Percentiles rank a stretch among this genome's conserved stretches.
Evolutionary conservation across 2,329 filamentous ascomycete genomes (phyloP).

Genomic region (Podosphaera aphanis): DNA sequence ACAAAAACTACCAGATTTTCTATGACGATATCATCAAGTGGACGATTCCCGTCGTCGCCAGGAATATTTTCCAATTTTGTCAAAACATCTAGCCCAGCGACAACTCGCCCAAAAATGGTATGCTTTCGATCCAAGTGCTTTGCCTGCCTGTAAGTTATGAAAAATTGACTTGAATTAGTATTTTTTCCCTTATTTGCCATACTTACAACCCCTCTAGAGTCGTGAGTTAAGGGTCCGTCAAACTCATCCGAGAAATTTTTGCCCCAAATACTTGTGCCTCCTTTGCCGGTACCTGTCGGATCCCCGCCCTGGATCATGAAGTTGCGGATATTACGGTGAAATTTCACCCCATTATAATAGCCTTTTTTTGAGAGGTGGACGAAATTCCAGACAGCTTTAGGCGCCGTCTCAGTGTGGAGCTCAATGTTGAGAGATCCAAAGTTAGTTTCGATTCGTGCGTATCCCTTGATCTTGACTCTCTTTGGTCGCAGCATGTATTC

Average conservation of each 20-base stretch:
- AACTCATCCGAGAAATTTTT: conserved; percentile 90
- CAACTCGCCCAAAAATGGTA: conserved; percentile 79
- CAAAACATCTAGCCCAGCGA: conserved; percentile 51
- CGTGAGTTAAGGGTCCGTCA: conserved; percentile 70
- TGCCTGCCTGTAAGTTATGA: conserved; percentile 68
- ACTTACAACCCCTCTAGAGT: conserved; percentile 52
- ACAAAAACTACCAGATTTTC: conserved; percentile 67
- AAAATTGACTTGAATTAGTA: conserved; percentile 87
- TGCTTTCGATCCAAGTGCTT: conserved; percentile 86
- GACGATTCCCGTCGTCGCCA: conserved; percentile 52
- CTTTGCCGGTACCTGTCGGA: conserved; percentile 72
- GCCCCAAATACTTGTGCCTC: conserved; percentile 79
- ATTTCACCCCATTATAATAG: conserved; percentile 64
- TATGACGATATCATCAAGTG: conserved; percentile 57
- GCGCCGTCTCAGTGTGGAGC: conserved; percentile 72
- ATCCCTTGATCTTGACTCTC: conserved; percentile 73
- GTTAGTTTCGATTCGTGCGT: conserved; percentile 71
- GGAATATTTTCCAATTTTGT: conserved; percentile 54
- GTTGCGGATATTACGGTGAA: conserved; percentile 81
- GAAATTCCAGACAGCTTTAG: conserved; percentile 94
- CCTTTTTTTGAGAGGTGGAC: conserved; percentile 67
- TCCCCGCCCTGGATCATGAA: conserved; percentile 99
- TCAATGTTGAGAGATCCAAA: conserved; percentile 71
- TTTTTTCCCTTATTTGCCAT: conserved; percentile 99
- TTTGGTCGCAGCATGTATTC: conserved; percentile 90